Percentiles rank a stretch among this genome's conserved stretches.
Evolutionary conservation across 2,329 filamentous ascomycete species (phyloP).

Genomic region (Aspergillus japonicus): DNA sequence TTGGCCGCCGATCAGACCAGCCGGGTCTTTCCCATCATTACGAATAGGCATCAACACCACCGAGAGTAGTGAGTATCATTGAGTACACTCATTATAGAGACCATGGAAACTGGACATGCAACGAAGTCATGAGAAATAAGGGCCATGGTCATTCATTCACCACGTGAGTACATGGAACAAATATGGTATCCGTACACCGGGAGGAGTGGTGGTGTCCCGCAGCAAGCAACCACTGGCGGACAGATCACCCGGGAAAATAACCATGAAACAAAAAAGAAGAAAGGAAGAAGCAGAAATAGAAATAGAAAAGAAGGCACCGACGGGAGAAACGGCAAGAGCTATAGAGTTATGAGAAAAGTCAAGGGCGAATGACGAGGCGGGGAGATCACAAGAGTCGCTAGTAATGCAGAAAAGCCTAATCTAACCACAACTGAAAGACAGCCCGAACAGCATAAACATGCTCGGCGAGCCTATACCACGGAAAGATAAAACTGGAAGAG

Average conservation of each 20-base stretch:
- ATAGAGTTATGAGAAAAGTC: constrained; percentile 4
- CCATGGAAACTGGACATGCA: neutral
- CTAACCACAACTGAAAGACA: constrained; percentile 20
- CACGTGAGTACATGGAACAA: neutral
- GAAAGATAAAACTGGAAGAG: constrained; percentile 1
- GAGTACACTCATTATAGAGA: neutral
- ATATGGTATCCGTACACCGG: neutral
- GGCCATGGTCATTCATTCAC: neutral
- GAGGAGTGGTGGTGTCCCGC: neutral
- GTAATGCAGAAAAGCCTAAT: constrained; percentile 28
- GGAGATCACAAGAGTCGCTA: constrained; percentile 20
- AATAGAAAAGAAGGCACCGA: constrained; percentile 7
- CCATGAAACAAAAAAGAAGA: constrained; percentile 15
- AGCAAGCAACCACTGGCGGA: neutral
- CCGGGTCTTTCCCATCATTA: neutral
- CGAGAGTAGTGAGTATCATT: neutral
- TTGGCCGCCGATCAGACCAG: neutral
- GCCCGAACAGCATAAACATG: constrained; percentile 9
- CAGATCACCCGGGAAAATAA: neutral
- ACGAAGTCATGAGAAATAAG: neutral
- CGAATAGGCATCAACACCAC: neutral
- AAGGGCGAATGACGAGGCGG: constrained; percentile 12
- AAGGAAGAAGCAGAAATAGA: constrained; percentile 4
- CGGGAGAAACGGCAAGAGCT: constrained; percentile 5
- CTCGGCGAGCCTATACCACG: constrained; percentile 8